Evolutionary conservation across 192 early-diverging fungal genomes (phyloP).

Genomic region (Umbelopsis sp.): DNA sequence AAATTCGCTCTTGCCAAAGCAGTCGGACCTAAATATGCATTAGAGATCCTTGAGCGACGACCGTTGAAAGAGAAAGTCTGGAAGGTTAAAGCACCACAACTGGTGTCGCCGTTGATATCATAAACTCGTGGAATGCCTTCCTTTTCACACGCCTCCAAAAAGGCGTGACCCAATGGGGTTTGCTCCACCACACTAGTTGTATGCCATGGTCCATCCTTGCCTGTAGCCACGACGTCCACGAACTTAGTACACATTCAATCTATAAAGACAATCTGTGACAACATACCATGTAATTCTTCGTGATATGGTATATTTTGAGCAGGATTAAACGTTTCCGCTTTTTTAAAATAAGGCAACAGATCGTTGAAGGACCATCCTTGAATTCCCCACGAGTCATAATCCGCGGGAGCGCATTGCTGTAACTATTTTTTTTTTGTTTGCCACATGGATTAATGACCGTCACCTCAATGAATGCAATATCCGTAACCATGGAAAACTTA

Average conservation of each 20-base stretch:
- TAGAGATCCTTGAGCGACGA: not conserved
- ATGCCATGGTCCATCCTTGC: conserved; percentile 1
- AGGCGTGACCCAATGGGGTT: not conserved
- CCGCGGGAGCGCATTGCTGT: conserved; percentile 8
- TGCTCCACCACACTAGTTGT: not conserved
- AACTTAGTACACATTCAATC: not conserved
- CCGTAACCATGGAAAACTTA: not conserved
- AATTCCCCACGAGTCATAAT: conserved; percentile 4
- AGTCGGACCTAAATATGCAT: not conserved
- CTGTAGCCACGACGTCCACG: not conserved
- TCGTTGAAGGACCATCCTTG: not conserved
- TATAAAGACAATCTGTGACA: too few relatives aligned
- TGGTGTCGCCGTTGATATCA: not conserved
- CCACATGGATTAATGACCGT: too few relatives aligned
- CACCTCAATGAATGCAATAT: not conserved
- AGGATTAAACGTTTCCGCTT: not conserved
- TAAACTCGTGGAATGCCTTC: not conserved
- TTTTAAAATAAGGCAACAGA: not conserved
- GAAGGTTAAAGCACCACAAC: not conserved
- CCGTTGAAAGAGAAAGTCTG: not conserved
- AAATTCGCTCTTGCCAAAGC: not conserved
- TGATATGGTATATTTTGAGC: not conserved
- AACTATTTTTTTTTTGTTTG: not conserved
- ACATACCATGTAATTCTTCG: conserved; percentile 12
- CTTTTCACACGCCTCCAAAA: conserved; percentile 2